Evolutionary conservation across 2,329 filamentous ascomycete genomes (phyloP), one percentile per base, ranked within the genome.

Genomic region (Coleophoma cylindrospora): DNA sequence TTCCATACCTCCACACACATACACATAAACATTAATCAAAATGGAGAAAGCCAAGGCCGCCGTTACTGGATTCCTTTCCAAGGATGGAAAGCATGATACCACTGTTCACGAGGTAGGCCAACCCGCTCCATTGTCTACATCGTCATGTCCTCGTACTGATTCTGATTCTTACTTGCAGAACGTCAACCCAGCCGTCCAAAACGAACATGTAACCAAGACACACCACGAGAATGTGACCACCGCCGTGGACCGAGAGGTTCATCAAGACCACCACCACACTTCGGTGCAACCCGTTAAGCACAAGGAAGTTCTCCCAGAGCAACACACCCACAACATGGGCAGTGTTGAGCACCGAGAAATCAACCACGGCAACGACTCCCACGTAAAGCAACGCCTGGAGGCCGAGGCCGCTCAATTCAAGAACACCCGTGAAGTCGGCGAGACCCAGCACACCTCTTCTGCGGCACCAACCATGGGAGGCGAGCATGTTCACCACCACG

Each of bases 261-360:
- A 89, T 62, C 84, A 87, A 64, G 81, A 88, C 52, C 85, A 89
- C 59, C 81, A 87, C 64, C 83, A 89, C 65, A 86, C 82, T 43
- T 82, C 81, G 0, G 70, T 88, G 1, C 85, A 89, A 67, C 85
- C 85, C 0, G 68, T 89, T 21, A 50, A 70, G 15, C 72, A 81
- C 57, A 68, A 74, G 55, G 79, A 79, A 60, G 72, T 73, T 10
- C 66, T 61, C 0, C 80, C 84, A 0, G 84, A 87, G 66, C 69
- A 82, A 64, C 84, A 88, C 62, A 69, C 71, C 17, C 77, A 84
- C 64, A 80, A 84, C 36, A 62, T 83, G 14, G 69, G 71, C 2
- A 74, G 74, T 2, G 77, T 85, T 0, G 75, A 87, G 66, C 75
- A 86, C 64, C 77, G 79, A 50, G 71, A 78, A 15, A 75, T 82